Percentiles rank a stretch among this genome's conserved stretches.
These are phyloP conservation scores for Radiomyces spectabilis DNA, from an alignment of 192 early-diverging fungal species.

Conservation along the genomic window DNA sequence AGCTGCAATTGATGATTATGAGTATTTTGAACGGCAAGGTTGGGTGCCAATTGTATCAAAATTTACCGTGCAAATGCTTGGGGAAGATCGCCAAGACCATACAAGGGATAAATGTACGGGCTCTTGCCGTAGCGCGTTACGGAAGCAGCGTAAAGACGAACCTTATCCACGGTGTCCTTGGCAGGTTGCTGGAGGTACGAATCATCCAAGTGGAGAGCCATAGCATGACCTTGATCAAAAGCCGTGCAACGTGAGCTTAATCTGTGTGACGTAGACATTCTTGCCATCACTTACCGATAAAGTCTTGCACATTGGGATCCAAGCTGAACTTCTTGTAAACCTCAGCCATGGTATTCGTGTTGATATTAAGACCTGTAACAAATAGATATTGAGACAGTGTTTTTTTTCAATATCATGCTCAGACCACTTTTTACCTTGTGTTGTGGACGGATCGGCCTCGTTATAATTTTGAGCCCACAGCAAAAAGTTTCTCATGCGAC, in stretches of 20 bases:
- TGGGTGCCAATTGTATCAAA: neutral
- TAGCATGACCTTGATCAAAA: constrained; percentile 92
- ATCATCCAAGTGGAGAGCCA: constrained; percentile 95
- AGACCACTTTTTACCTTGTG: too few relatives aligned
- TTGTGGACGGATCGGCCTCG: constrained; percentile 71
- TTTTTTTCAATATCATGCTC: too few relatives aligned
- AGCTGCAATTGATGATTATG: constrained; percentile 36
- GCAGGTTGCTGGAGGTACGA: constrained; percentile 62
- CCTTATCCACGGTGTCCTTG: constrained; percentile 79
- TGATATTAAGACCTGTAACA: constrained; percentile 73
- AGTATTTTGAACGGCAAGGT: too few relatives aligned
- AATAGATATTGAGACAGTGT: too few relatives aligned
- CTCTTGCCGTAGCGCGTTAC: constrained; percentile 90
- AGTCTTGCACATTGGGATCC: constrained; percentile 92
- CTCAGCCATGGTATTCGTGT: constrained; percentile 69
- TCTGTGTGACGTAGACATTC: neutral
- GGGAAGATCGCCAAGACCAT: constrained; percentile 96
- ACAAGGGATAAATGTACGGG: constrained; percentile 98
- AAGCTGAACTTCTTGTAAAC: constrained; percentile 90
- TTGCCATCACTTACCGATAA: constrained; percentile 53
- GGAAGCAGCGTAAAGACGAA: constrained; percentile 89
- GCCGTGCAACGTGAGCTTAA: too few relatives aligned
- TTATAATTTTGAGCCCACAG: constrained; percentile 89
- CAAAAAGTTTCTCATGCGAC: constrained; percentile 87
- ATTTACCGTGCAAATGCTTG: constrained; percentile 93